These are phyloP conservation scores for Alternaria conjuncta DNA, from an alignment of 2,329 filamentous ascomycete genomes.

Conservation along the genomic window DNA sequence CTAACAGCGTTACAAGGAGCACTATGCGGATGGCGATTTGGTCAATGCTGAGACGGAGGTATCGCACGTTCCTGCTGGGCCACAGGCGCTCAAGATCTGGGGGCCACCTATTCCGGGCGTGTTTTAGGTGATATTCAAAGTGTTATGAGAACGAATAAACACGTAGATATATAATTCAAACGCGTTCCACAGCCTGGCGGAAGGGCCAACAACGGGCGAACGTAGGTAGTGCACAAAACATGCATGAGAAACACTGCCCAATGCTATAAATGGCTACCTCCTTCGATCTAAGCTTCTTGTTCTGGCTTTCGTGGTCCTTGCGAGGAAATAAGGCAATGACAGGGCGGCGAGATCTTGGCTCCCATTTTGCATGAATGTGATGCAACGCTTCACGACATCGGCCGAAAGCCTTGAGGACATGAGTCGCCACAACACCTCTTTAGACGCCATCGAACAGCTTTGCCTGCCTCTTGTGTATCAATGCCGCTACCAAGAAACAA, in stretches of 20 bases:
- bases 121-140: not conserved
- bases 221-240: not conserved
- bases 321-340: not conserved
- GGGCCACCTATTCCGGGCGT: conserved; percentile 9
- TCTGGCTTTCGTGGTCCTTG: not conserved
- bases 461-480: conserved; percentile 15
- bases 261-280: not conserved
- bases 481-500: conserved; percentile 14
- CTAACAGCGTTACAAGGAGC: conserved; percentile 3
- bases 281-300: not conserved
- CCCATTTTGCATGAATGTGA: not conserved
- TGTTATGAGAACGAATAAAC: not conserved
- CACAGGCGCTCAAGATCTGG: conserved; percentile 9
- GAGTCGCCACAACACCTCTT: not conserved
- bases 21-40: conserved; percentile 12
- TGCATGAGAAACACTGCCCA: not conserved
- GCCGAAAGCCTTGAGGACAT: not conserved
- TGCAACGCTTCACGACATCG: not conserved
- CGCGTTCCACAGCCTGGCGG: not conserved
- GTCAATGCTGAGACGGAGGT: conserved; percentile 4
- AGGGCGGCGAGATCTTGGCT: not conserved
- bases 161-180: not conserved
- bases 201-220: not conserved
- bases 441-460: not conserved
- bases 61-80: conserved; percentile 2